Evolutionary conservation across 2,329 filamentous ascomycete genomes (phyloP).

Genomic region (Pyrenophora graminea): DNA sequence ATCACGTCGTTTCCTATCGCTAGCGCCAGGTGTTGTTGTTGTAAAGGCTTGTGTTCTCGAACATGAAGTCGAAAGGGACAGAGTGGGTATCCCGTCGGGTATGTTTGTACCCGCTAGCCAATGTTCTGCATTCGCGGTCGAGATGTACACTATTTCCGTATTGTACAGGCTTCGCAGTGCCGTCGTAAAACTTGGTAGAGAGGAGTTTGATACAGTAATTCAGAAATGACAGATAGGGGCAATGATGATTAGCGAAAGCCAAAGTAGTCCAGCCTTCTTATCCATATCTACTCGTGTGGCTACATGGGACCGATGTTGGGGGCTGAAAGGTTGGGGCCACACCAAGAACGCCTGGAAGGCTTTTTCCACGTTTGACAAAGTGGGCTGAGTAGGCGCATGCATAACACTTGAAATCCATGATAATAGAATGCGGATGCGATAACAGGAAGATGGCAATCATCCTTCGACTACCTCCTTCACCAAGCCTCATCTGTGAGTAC

Average conservation of each 20-base stretch:
- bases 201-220: not conserved
- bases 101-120: not conserved
- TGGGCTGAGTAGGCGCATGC: not conserved
- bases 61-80: not conserved
- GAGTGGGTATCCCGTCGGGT: not conserved
- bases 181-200: not conserved
- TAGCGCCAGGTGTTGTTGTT: not conserved
- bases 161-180: not conserved
- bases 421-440: not conserved
- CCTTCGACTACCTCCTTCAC: not conserved
- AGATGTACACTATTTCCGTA: not conserved
- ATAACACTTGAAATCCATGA: not conserved
- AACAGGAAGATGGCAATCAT: not conserved
- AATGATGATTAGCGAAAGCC: not conserved
- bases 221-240: not conserved
- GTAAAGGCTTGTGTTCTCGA: not conserved
- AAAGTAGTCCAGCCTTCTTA: constrained; percentile 1
- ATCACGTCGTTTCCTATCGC: not conserved
- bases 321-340: constrained; percentile 14
- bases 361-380: not conserved
- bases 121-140: not conserved
- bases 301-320: constrained; percentile 3
- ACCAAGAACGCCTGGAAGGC: constrained; percentile 2
- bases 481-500: not conserved
- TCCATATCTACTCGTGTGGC: not conserved